Conservation (phyloP, 768 basidiomycete genomes). For the Lactarius hatsudake region DNA sequence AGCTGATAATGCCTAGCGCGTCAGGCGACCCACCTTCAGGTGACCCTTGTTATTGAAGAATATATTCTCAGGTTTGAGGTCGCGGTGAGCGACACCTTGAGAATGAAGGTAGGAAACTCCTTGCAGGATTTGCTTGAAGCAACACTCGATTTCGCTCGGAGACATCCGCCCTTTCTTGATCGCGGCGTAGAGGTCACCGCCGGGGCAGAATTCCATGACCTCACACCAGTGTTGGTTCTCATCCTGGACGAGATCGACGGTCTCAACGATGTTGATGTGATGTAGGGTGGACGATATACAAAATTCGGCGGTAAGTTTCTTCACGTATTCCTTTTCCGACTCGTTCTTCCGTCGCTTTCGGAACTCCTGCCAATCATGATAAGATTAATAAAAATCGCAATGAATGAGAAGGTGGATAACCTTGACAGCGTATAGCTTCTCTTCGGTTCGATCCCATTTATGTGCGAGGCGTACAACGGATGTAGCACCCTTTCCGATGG, state of each 20-base stretch:
- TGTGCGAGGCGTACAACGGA: conserved; percentile 94
- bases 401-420: conserved; percentile 40
- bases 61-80: conserved; percentile 97
- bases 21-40: conserved; percentile 66
- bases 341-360: conserved; percentile 97
- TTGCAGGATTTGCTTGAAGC: conserved; percentile 92
- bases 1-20: conserved; percentile 17
- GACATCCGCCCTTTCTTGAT: conserved; percentile 97
- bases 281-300: conserved; percentile 96
- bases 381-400: conserved; percentile 2
- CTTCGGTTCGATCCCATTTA: conserved; percentile 96
- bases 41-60: conserved; percentile 92
- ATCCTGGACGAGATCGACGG: conserved; percentile 98
- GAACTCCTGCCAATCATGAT: conserved; percentile 70
- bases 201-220: conserved; percentile 99
- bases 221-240: conserved; percentile 97
- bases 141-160: conserved; percentile 91
- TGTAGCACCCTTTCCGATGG: conserved; percentile 98
- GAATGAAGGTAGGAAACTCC: conserved; percentile 91
- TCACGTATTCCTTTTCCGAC: conserved; percentile 98
- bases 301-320: conserved; percentile 99
- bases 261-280: conserved; percentile 95
- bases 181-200: conserved; percentile 96
- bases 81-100: conserved; percentile 96
- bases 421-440: conserved; percentile 98